Evolutionary conservation across 2,329 filamentous ascomycete genomes (phyloP), one percentile per base, ranked within the genome.

Genomic region (Trichoderma endophyticum): DNA sequence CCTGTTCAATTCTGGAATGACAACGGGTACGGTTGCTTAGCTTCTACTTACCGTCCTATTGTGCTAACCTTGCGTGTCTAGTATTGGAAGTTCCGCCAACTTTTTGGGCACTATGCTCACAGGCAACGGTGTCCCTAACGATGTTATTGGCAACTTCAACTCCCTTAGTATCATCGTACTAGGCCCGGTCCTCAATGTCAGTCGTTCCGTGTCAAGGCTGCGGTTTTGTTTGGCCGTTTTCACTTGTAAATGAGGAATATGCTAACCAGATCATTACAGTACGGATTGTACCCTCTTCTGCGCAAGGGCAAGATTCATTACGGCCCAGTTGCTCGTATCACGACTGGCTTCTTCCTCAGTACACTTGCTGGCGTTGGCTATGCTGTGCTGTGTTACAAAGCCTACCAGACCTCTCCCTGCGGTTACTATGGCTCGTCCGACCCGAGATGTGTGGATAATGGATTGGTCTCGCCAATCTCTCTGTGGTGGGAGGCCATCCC

Each of bases 121-220:
- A 48, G 43, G 80, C n/a, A 78, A 86, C 68, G 85, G 86, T 12
- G 84, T 85, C 0, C 86, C 86, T 8, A 92, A 91, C 77, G 90
- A 92, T 77, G 80, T 91, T 9, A 80, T 92, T 30, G 81, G 83
- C 69, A 87, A 90, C 77, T 83, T 91, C 72, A 88, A 91, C 75
- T 86, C 89, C 0, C 79, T 91, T 48, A 83, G 85, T 30, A 87
- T 90, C 72, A 85, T 92, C 73, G 80, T 91, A 5, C 61, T 78
- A n/a, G 78, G 77, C 0, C 77, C 77, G 3, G 57, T 79, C 51
- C 75, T 79, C n/a, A 48, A 48, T 21, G 43, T 48, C 18, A 48
- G 43, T 48, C 15, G 4, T 4, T n/a, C 43, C 18, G 18, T 48
- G n/a, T 11, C 18, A 48, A 48, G 43, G 18, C n/a, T 48, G 8